Evolutionary conservation across 2,329 filamentous ascomycete genomes (phyloP).

Genomic region (Colletotrichum somersetense): DNA sequence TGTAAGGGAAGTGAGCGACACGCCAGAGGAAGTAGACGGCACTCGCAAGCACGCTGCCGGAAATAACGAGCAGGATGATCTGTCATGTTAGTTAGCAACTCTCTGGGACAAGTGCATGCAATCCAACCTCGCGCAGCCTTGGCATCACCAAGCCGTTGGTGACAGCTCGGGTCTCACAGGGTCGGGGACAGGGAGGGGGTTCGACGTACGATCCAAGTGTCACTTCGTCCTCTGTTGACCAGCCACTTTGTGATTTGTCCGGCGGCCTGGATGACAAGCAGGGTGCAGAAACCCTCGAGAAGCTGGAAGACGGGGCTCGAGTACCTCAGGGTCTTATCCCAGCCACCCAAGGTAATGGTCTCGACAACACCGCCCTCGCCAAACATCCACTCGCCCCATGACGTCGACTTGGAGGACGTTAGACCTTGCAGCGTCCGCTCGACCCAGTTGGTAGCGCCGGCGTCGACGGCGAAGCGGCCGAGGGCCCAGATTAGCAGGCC

Average conservation of each 20-base stretch:
- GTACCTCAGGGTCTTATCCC: slow-evolving; percentile 90
- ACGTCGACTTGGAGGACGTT: slow-evolving; percentile 71
- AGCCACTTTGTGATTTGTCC: slow-evolving; percentile 96
- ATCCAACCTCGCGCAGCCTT: slow-evolving; percentile 8
- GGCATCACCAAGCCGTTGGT: neutral
- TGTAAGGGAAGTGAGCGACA: slow-evolving; percentile 91
- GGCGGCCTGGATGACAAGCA: slow-evolving; percentile 93
- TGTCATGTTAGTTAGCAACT: slow-evolving; percentile 58
- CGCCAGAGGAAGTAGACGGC: slow-evolving; percentile 97
- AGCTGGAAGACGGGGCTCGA: slow-evolving; percentile 96
- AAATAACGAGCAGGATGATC: slow-evolving; percentile 90
- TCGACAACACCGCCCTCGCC: slow-evolving; percentile 88
- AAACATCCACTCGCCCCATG: slow-evolving; percentile 86
- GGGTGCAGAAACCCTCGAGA: slow-evolving; percentile 94
- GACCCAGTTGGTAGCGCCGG: slow-evolving; percentile 83
- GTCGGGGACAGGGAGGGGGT: slow-evolving; percentile 7
- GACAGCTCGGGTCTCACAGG: neutral
- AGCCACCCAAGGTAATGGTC: slow-evolving; percentile 82
- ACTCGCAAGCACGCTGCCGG: slow-evolving; percentile 91
- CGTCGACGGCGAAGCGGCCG: slow-evolving; percentile 93
- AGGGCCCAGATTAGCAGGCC: slow-evolving; percentile 93
- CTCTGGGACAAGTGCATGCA: neutral
- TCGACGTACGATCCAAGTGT: slow-evolving; percentile 90
- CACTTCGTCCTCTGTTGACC: slow-evolving; percentile 91
- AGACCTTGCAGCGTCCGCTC: slow-evolving; percentile 81